Conservation (phyloP, 1,284 basidiomycete genomes). For the Naganishia sp. region DNA sequence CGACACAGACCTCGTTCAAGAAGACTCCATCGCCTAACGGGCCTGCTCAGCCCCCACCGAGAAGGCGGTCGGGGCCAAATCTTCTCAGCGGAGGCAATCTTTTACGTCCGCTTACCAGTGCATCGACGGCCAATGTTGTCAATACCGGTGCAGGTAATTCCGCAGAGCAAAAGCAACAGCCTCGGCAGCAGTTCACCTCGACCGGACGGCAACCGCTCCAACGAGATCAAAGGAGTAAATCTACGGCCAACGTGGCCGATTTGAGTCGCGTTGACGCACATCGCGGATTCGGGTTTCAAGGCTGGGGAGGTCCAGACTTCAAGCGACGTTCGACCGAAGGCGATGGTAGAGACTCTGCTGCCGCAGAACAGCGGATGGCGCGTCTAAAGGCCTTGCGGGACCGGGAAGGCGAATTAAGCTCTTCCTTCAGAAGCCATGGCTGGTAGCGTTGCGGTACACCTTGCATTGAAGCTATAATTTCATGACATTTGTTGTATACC, state of each 20-base stretch:
- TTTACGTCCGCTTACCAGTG: conserved; percentile 30
- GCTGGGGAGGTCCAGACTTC: conserved; percentile 13
- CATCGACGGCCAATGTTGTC: conserved; percentile 1
- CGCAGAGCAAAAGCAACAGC: not conserved
- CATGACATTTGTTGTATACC: conserved; percentile 3
- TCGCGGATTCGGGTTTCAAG: conserved; percentile 9
- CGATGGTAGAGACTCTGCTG: conserved; percentile 3
- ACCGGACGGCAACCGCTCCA: conserved; percentile 15
- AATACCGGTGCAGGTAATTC: not conserved
- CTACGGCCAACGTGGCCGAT: conserved; percentile 29
- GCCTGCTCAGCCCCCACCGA: conserved; percentile 5
- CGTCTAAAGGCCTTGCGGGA: conserved; percentile 22
- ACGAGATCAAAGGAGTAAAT: conserved; percentile 32
- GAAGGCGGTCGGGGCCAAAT: conserved; percentile 28
- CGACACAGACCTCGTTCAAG: not conserved
- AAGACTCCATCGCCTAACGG: conserved; percentile 10
- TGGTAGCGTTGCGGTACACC: conserved; percentile 19
- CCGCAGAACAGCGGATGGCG: conserved; percentile 18
- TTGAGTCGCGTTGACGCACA: conserved; percentile 27
- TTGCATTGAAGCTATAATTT: not conserved
- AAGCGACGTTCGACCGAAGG: conserved; percentile 23
- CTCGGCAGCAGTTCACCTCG: not conserved
- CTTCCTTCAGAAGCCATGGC: conserved; percentile 34
- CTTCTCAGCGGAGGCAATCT: conserved; percentile 30
- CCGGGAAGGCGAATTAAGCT: conserved; percentile 34